Evolutionary conservation across 1,284 basidiomycete species (phyloP).

Genomic region (Laetiporus sulphureus): DNA sequence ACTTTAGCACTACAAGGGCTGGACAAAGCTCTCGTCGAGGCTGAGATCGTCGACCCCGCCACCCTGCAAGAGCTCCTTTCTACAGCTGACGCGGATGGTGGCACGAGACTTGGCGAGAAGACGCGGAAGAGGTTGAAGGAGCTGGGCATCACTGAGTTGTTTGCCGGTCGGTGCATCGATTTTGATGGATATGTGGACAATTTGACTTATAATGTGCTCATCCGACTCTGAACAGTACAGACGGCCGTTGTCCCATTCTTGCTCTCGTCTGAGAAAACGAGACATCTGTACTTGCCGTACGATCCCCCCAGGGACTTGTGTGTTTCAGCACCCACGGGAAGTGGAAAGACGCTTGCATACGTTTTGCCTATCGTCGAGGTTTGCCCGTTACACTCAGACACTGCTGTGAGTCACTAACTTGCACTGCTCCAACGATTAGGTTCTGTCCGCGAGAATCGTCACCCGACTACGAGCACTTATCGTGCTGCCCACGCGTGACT

Average conservation of each 20-base stretch:
- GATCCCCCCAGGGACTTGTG: slow-evolving; percentile 78
- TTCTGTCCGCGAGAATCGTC: slow-evolving; percentile 66
- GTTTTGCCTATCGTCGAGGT: slow-evolving; percentile 90
- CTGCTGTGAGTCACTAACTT: background rate
- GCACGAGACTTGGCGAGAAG: slow-evolving; percentile 50
- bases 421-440: slow-evolving; percentile 32
- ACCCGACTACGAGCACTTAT: slow-evolving; percentile 88
- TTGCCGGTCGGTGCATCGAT: slow-evolving; percentile 64
- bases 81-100: slow-evolving; percentile 32
- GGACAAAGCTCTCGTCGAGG: slow-evolving; percentile 67
- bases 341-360: slow-evolving; percentile 95
- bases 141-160: slow-evolving; percentile 75
- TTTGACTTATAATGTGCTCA: slow-evolving; percentile 2
- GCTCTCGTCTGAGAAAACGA: slow-evolving; percentile 35
- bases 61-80: slow-evolving; percentile 41
- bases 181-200: slow-evolving; percentile 3
- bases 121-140: slow-evolving; percentile 62
- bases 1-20: slow-evolving; percentile 72
- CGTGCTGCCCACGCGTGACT: slow-evolving; percentile 90
- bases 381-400: slow-evolving; percentile 13
- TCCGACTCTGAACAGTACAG: slow-evolving; percentile 53
- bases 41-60: slow-evolving; percentile 63
- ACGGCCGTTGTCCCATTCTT: slow-evolving; percentile 78
- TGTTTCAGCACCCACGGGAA: slow-evolving; percentile 97
- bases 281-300: slow-evolving; percentile 66